Evolutionary conservation across 768 basidiomycete species (phyloP).

Genomic region (Trametes meyenii): DNA sequence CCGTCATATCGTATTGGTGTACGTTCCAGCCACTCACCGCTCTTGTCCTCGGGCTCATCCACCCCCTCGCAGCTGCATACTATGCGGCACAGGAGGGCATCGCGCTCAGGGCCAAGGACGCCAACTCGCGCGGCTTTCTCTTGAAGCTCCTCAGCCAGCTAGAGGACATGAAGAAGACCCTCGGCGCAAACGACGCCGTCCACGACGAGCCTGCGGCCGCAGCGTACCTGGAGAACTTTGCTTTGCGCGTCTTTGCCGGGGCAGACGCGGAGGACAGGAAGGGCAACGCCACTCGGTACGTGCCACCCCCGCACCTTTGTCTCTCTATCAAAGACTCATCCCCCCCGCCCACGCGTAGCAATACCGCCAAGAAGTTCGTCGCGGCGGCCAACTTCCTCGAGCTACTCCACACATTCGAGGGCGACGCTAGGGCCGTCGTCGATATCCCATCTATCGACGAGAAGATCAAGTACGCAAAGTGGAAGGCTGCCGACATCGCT

Average conservation of each 20-base stretch:
- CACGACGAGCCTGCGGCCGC: slow-evolving; percentile 81
- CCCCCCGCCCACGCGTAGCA: slow-evolving; percentile 43
- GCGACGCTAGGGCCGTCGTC: slow-evolving; percentile 43
- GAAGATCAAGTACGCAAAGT: slow-evolving; percentile 93
- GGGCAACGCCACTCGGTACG: slow-evolving; percentile 75
- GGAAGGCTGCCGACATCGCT: slow-evolving; percentile 96
- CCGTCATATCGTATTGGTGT: slow-evolving; percentile 97
- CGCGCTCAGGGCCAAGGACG: slow-evolving; percentile 66
- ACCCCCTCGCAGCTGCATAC: slow-evolving; percentile 67
- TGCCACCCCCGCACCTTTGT: not conserved
- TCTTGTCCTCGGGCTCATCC: not conserved
- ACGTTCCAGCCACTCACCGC: slow-evolving; percentile 36
- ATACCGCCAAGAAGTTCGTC: slow-evolving; percentile 92
- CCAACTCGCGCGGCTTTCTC: slow-evolving; percentile 66
- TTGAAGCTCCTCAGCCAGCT: slow-evolving; percentile 74
- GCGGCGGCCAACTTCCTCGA: slow-evolving; percentile 96
- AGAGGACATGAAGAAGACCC: slow-evolving; percentile 77
- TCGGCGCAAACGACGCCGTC: slow-evolving; percentile 77
- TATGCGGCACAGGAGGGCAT: slow-evolving; percentile 91
- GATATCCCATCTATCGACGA: slow-evolving; percentile 58
- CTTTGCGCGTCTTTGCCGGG: slow-evolving; percentile 79
- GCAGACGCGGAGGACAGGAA: slow-evolving; percentile 92
- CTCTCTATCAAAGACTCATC: not conserved
- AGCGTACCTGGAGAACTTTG: slow-evolving; percentile 96
- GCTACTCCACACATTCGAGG: slow-evolving; percentile 70